phyloP scores from a whole-genome alignment of 495 filamentous ascomycete species.

The Zalerion maritima region DNA sequence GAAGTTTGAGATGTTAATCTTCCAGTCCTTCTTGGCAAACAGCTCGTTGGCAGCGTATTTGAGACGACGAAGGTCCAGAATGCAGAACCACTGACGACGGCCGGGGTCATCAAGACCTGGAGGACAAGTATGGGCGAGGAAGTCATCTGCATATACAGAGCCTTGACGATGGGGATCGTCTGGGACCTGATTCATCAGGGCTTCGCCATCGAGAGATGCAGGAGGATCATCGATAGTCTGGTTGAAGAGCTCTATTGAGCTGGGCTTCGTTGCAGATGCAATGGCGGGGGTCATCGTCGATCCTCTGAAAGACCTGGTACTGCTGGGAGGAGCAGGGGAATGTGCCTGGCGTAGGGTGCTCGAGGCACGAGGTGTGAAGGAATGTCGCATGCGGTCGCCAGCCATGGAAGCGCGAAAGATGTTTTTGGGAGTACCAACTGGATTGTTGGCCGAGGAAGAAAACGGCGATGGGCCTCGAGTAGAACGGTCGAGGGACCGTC shows the following conservation, averaged over 20 bases:
- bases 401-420: slow-evolving; percentile 26
- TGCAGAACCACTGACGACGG: slow-evolving; percentile 36
- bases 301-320: slow-evolving; percentile 15
- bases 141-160: slow-evolving; percentile 36
- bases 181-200: slow-evolving; percentile 27
- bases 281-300: slow-evolving; percentile 8
- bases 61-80: slow-evolving; percentile 35
- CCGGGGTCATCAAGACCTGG: slow-evolving; percentile 31
- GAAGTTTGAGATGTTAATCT: slow-evolving; percentile 35
- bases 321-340: slow-evolving; percentile 9
- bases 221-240: slow-evolving; percentile 33
- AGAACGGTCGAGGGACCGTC: too few species aligned
- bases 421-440: slow-evolving; percentile 17
- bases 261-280: slow-evolving; percentile 21
- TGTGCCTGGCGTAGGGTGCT: too few species aligned
- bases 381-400: slow-evolving; percentile 12
- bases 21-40: slow-evolving; percentile 37
- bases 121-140: slow-evolving; percentile 31
- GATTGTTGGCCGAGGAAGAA: too few species aligned
- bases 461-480: too few species aligned
- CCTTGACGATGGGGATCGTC: slow-evolving; percentile 23
- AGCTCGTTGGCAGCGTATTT: slow-evolving; percentile 38
- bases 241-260: slow-evolving; percentile 27
- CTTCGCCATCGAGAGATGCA: slow-evolving; percentile 30
- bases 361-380: slow-evolving; percentile 23